A percentile compares a stretch with the other conserved stretches of the same genome.
These are phyloP conservation scores for Endotrypanum monterogeii DNA, from an alignment of 208 protist species.

Conservation along the genomic window DNA sequence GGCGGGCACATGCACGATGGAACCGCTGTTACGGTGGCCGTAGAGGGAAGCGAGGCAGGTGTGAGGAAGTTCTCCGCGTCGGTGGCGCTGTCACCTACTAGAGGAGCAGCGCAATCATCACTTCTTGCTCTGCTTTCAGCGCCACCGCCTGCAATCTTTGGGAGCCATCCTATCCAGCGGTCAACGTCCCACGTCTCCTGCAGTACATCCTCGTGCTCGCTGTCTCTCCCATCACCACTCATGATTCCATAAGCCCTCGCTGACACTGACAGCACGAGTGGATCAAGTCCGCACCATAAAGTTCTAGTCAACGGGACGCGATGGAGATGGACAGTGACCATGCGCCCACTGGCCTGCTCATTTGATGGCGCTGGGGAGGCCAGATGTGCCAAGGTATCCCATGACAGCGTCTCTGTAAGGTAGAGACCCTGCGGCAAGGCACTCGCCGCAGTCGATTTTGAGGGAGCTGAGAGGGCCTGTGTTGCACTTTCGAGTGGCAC, in stretches of 20 bases:
- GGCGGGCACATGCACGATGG: neutral
- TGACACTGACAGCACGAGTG: constrained; percentile 15
- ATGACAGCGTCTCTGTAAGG: constrained; percentile 2
- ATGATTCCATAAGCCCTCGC: neutral
- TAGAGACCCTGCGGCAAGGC: constrained; percentile 12
- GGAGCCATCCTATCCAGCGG: constrained; percentile 2
- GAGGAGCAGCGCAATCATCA: neutral
- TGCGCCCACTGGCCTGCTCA: neutral
- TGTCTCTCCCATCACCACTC: neutral
- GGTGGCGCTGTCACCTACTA: neutral
- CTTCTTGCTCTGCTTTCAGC: neutral
- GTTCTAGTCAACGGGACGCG: constrained; percentile 15
- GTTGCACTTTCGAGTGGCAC: neutral
- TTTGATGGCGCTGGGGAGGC: neutral
- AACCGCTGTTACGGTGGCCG: constrained; percentile 4
- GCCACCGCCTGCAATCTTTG: neutral
- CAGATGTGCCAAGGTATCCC: constrained; percentile 8
- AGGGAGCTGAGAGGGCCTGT: neutral
- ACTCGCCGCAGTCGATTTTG: neutral
- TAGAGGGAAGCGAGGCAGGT: neutral
- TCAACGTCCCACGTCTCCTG: constrained; percentile 5
- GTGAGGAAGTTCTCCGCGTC: neutral
- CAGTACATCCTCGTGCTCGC: neutral
- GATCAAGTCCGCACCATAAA: constrained; percentile 20
- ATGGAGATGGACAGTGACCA: neutral